Percentiles rank a stretch among this genome's conserved stretches.
phyloP scores from a whole-genome alignment of 805 yeast species.

The Metschnikowia baotianmanensis region DNA sequence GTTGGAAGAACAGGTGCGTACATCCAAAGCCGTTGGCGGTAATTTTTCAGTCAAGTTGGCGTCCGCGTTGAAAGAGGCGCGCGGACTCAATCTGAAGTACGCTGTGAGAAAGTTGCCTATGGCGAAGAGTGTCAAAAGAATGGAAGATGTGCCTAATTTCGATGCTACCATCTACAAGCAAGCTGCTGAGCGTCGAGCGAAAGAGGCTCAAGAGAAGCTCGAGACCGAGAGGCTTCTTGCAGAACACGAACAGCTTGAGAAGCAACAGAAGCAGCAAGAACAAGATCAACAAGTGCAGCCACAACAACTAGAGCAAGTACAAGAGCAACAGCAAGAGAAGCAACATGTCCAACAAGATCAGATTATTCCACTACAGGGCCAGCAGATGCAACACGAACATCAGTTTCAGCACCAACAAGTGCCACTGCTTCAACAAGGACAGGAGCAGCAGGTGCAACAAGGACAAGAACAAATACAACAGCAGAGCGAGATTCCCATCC shows the following conservation, averaged over 20 bases:
- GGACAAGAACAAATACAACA: not conserved
- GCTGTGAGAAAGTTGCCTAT: slow-evolving; percentile 6
- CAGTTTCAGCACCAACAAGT: slow-evolving; percentile 4
- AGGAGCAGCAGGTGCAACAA: not conserved
- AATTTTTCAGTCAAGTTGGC: slow-evolving; percentile 5
- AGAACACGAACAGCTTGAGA: slow-evolving; percentile 4
- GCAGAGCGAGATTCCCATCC: not conserved
- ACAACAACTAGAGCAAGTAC: too few relatives aligned
- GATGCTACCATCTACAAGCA: slow-evolving; percentile 15
- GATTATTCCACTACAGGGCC: not conserved
- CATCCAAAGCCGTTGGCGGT: slow-evolving; percentile 6
- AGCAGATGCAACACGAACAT: not conserved
- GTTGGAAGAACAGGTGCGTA: slow-evolving; percentile 15
- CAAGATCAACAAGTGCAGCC: not conserved
- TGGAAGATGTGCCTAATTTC: slow-evolving; percentile 19
- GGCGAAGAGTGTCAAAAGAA: slow-evolving; percentile 7
- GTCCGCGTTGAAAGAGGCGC: not conserved
- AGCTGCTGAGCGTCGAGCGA: slow-evolving; percentile 14
- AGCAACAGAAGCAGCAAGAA: not conserved
- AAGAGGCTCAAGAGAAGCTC: slow-evolving; percentile 13
- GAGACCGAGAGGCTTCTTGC: slow-evolving; percentile 1
- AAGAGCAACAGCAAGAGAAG: slow-evolving; percentile 3
- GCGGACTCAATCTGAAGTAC: slow-evolving; percentile 4
- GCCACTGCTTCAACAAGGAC: not conserved
- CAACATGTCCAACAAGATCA: not conserved